Evolutionary conservation across 768 basidiomycete genomes (phyloP).

Genomic region (Mrakia blollopis): DNA sequence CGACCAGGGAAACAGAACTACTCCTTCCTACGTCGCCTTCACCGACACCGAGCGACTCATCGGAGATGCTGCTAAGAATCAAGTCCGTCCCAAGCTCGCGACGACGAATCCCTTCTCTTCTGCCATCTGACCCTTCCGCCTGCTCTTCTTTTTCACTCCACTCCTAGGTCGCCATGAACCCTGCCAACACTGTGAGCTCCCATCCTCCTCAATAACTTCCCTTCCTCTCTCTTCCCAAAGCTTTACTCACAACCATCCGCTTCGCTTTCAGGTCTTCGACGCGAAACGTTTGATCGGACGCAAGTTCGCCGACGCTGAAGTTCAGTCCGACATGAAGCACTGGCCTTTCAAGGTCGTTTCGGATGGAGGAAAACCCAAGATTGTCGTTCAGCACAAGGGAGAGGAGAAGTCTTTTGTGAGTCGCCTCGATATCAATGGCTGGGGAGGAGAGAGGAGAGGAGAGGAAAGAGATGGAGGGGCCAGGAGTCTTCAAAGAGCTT

Average conservation of each 20-base stretch:
- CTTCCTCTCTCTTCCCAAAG: too few relatives aligned
- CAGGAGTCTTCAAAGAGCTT: too few relatives aligned
- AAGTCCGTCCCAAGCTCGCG: conserved; percentile 40
- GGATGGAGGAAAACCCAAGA: conserved; percentile 44
- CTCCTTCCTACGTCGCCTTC: conserved; percentile 93
- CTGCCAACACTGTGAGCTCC: conserved; percentile 73
- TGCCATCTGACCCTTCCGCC: too few relatives aligned
- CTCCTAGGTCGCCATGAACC: conserved; percentile 80
- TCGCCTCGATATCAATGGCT: background rate
- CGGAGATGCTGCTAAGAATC: conserved; percentile 98
- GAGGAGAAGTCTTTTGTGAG: conserved; percentile 47
- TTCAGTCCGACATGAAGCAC: conserved; percentile 52
- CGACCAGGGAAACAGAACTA: conserved; percentile 71
- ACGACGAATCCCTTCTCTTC: too few relatives aligned
- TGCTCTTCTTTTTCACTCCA: background rate
- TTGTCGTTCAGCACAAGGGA: conserved; percentile 58
- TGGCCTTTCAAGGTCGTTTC: conserved; percentile 44
- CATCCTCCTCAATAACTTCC: too few relatives aligned
- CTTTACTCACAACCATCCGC: too few relatives aligned
- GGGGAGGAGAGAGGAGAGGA: too few relatives aligned
- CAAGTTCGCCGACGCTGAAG: conserved; percentile 61
- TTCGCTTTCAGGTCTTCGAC: conserved; percentile 59
- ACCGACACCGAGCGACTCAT: conserved; percentile 93
- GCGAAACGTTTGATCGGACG: conserved; percentile 93
- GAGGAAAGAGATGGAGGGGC: too few relatives aligned